Percentiles rank a stretch among this genome's conserved stretches.
phyloP scores from a whole-genome alignment of 1,284 basidiomycete species.

The Ceratobasidium sp. region DNA sequence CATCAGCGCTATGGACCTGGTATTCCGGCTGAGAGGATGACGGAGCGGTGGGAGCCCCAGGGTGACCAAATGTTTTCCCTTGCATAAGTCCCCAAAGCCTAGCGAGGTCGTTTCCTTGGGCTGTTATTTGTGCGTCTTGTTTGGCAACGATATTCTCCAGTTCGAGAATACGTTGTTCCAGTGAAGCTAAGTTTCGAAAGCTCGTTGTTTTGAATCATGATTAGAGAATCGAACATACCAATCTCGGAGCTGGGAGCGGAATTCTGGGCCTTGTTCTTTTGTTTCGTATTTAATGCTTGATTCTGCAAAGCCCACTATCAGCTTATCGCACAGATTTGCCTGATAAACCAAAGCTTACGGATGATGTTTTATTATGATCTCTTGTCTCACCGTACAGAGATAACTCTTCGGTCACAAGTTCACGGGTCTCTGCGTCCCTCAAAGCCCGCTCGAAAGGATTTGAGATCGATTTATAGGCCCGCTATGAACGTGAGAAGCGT shows the following conservation, averaged over 20 bases:
- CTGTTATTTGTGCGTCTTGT: neutral
- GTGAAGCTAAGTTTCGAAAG: neutral
- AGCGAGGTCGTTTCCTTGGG: neutral
- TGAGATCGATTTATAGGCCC: neutral
- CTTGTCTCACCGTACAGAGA: neutral
- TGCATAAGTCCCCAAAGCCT: constrained; percentile 7
- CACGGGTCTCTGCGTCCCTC: neutral
- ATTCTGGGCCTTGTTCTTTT: neutral
- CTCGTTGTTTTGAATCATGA: neutral
- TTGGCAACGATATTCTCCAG: constrained; percentile 1
- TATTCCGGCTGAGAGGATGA: neutral
- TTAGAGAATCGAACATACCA: neutral
- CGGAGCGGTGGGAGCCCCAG: neutral
- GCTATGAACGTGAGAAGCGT: neutral
- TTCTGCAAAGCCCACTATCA: neutral
- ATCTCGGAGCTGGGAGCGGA: neutral
- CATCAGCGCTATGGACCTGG: neutral
- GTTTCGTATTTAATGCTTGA: neutral
- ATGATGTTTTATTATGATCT: neutral
- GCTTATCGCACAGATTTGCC: neutral
- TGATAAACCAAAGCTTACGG: neutral
- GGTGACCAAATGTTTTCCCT: neutral
- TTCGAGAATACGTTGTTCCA: neutral
- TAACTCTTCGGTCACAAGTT: constrained; percentile 1
- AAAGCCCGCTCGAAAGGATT: neutral